Percentiles rank a stretch among this genome's conserved stretches.
phyloP scores from a whole-genome alignment of 2,329 filamentous ascomycete genomes.

The Aspergillus terreus region DNA sequence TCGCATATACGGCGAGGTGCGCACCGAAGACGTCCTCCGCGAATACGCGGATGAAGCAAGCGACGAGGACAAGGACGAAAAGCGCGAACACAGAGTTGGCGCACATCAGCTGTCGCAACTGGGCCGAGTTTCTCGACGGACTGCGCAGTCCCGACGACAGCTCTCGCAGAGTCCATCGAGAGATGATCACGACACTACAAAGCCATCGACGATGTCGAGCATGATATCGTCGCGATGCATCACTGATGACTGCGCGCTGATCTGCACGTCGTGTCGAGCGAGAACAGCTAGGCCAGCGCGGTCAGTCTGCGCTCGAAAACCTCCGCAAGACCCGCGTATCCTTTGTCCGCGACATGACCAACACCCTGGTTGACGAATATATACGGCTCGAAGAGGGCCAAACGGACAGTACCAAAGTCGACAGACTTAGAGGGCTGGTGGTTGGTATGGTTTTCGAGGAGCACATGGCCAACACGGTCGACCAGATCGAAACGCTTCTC shows the following conservation, averaged over 20 bases:
- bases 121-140: constrained; percentile 31
- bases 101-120: constrained; percentile 32
- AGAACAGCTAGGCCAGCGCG: constrained; percentile 18
- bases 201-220: constrained; percentile 24
- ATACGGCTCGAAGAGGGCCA: neutral
- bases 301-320: constrained; percentile 16
- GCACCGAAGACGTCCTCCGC: constrained; percentile 2
- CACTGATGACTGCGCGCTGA: too few relatives aligned
- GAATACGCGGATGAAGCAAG: constrained; percentile 2
- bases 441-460: constrained; percentile 49
- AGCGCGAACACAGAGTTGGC: constrained; percentile 21
- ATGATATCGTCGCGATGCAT: too few relatives aligned
- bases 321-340: constrained; percentile 23
- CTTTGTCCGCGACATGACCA: constrained; percentile 35
- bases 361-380: constrained; percentile 32
- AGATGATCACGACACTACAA: constrained; percentile 27
- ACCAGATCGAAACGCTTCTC: constrained; percentile 24
- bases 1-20: constrained; percentile 13
- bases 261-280: too few relatives aligned
- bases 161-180: constrained; percentile 30
- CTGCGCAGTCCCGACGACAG: constrained; percentile 38
- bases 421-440: constrained; percentile 39
- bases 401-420: constrained; percentile 18
- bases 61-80: constrained; percentile 10
- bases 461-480: constrained; percentile 25